Base-by-base conservation (phyloP, 179 eudicot species). In the Drosera spatulata region DNA sequence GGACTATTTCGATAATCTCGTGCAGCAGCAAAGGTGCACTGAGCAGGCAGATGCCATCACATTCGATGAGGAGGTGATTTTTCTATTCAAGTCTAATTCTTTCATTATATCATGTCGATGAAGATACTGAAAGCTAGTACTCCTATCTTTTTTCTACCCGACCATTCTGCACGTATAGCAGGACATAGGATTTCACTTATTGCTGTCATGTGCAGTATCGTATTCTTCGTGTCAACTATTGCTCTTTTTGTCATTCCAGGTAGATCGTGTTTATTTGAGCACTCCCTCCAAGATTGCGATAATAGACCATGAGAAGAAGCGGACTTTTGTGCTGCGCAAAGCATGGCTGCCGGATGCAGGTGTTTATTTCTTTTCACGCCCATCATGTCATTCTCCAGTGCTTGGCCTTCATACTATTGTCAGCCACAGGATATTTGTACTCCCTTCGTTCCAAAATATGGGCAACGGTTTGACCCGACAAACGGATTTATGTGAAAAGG, bases 291-390 rank as follows among this genome's bases (percentile, higher is more conserved):
- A 86, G 73, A 81, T 93, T 70, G 95, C 93, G 49, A 82, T 93
- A 42, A 54, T 93, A 53, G 99, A 93, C 82, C 96, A 93, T 71
- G 99, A 86, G 70, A 93, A 87, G 80, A 93, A 93, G 71, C 75
- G 93, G 76, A 89, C 99, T 41, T 86, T 85, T 76, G 90, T 93
- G 53, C 64, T 93, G 57, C 87, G 93, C 50, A 93, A 93, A 79
- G 96, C 88, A 77, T 95, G 99, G 67, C 88, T 93, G 54, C 96
- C 95, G 41, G 99, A 93, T 89, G 96, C 99, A 66, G 99, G 99
- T 93, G 0, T 22, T 22, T 22, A 22, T 22, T 22, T 22, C 33
- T 22, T 22, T 22, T 22, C 33, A 22, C 33, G 33, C 33, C 33
- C 0, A 22, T 22, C 33, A 22, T 22, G 33, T 22, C 33, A 22